These are phyloP conservation scores for Argentina anserina DNA, from an alignment of 306 rosid genomes.

Conservation along the genomic window DNA sequence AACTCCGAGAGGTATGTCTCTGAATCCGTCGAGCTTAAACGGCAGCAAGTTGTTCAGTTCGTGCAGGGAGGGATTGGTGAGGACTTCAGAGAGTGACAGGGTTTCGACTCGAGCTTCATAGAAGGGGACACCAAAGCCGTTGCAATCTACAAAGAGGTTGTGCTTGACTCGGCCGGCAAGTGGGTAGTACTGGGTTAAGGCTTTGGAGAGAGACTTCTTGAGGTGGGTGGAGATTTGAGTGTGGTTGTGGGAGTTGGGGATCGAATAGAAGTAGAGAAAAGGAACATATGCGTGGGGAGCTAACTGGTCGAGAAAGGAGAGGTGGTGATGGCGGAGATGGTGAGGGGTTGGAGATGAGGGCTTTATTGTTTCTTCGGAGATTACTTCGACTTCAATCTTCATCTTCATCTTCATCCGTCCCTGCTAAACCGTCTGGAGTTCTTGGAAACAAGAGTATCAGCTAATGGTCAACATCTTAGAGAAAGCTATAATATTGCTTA, in stretches of 20 bases:
- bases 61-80: constrained; percentile 25
- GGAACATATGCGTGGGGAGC: constrained; percentile 23
- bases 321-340: constrained; percentile 19
- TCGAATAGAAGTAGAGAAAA: constrained; percentile 22
- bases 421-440: background rate
- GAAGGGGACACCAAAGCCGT: constrained; percentile 48
- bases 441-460: background rate
- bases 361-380: constrained; percentile 19
- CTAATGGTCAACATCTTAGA: background rate
- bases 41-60: constrained; percentile 49
- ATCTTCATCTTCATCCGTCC: background rate
- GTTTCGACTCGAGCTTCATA: constrained; percentile 31
- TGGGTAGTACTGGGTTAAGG: constrained; percentile 35
- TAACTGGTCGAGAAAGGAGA: constrained; percentile 30
- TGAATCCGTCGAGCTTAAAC: constrained; percentile 29
- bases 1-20: constrained; percentile 36
- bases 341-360: constrained; percentile 29
- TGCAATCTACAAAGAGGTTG: constrained; percentile 34
- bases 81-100: constrained; percentile 24
- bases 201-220: constrained; percentile 44
- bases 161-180: constrained; percentile 39
- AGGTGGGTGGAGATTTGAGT: constrained; percentile 25
- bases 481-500: too few relatives aligned
- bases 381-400: constrained; percentile 16
- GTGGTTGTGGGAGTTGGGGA: constrained; percentile 34